These are phyloP conservation scores for Heritiera littoralis DNA, from an alignment of 345 rosid genomes.

Conservation along the genomic window DNA sequence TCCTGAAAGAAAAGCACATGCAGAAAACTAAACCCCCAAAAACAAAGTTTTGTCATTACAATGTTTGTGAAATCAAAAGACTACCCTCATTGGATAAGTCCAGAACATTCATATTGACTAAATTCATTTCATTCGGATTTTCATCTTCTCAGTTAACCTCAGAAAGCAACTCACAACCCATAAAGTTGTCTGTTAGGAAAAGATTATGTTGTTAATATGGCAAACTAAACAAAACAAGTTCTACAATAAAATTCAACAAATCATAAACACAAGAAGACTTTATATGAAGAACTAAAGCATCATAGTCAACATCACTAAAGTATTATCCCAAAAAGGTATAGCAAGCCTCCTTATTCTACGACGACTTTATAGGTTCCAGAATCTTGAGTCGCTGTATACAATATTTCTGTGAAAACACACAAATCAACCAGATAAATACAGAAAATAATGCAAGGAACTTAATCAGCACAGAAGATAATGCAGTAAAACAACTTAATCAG, in stretches of 20 bases:
- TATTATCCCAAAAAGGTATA: not conserved
- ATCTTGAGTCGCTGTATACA: not conserved
- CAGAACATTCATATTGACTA: not conserved
- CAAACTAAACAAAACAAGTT: conserved; percentile 8
- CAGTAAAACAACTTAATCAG: not conserved
- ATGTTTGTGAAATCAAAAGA: not conserved
- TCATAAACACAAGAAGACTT: not conserved
- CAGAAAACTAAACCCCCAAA: not conserved
- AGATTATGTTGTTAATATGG: not conserved
- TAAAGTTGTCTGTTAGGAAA: conserved; percentile 4
- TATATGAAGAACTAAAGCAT: not conserved
- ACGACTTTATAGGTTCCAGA: not conserved
- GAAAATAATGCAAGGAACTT: not conserved
- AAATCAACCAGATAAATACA: conserved; percentile 8
- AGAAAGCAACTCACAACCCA: not conserved
- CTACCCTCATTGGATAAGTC: not conserved
- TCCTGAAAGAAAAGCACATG: conserved; percentile 9
- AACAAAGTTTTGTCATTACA: not conserved
- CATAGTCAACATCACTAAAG: not conserved
- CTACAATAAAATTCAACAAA: not conserved
- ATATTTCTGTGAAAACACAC: not conserved
- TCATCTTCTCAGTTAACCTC: not conserved
- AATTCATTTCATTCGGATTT: conserved; percentile 3
- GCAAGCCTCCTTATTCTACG: not conserved
- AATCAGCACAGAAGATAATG: not conserved